phyloP scores from a whole-genome alignment of 139 green algal species.

The Penium margaritaceum region DNA sequence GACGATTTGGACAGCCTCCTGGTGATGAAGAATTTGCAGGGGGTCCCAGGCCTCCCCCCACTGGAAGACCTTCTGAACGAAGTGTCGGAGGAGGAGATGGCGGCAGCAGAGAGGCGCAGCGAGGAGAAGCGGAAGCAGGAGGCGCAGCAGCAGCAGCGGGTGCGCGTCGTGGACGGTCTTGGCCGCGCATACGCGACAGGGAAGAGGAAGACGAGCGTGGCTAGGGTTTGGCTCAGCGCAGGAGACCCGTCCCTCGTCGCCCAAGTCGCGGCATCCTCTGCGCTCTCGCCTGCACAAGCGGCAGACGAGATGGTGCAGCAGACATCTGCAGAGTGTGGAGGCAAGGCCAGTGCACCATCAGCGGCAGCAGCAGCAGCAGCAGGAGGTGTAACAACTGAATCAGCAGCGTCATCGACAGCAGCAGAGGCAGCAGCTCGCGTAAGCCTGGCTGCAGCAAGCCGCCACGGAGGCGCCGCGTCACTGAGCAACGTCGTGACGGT shows the following conservation, averaged over 20 bases:
- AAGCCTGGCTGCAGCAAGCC: too few relatives aligned
- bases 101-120: conserved; percentile 16
- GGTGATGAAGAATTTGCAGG: conserved; percentile 4
- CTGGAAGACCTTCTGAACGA: conserved; percentile 5
- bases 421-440: too few relatives aligned
- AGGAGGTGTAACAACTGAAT: too few relatives aligned
- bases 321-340: too few relatives aligned
- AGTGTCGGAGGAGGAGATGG: conserved; percentile 13
- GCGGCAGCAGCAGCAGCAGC: too few relatives aligned
- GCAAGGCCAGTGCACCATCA: too few relatives aligned
- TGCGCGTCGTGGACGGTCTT: conserved; percentile 55
- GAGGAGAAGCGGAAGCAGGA: conserved; percentile 46
- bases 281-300: too few relatives aligned
- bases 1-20: conserved; percentile 32
- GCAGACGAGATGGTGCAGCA: too few relatives aligned
- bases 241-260: too few relatives aligned
- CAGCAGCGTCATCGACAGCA: too few relatives aligned
- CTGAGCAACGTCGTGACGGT: conserved; percentile 56
- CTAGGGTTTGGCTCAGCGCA: conserved; percentile 52
- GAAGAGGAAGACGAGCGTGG: conserved; percentile 46
- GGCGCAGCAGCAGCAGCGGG: conserved; percentile 21
- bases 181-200: conserved; percentile 53
- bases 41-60: conserved; percentile 24
- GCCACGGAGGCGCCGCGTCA: too few relatives aligned
- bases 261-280: too few relatives aligned